A percentile compares a stretch with the other conserved stretches of the same genome.
These are phyloP conservation scores for Emergomyces orientalis DNA, from an alignment of 2,329 filamentous ascomycete species.

Conservation along the genomic window DNA sequence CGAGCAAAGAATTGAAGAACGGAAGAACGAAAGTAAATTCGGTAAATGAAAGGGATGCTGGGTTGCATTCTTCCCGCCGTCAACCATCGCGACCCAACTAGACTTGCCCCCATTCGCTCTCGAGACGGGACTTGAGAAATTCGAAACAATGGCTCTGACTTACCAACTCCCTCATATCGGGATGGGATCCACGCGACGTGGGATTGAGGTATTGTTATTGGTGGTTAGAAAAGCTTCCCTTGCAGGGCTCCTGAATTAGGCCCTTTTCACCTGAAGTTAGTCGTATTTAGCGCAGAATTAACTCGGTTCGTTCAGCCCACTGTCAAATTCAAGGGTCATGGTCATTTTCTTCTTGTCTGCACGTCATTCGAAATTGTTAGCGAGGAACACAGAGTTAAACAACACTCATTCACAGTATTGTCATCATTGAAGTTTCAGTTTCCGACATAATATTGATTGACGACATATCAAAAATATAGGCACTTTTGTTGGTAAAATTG, in stretches of 20 bases:
- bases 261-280: not conserved
- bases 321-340: too few species aligned
- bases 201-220: not conserved
- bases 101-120: not conserved
- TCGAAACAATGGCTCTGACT: conserved; percentile 1
- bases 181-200: not conserved
- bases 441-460: too few species aligned
- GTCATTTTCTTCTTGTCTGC: not conserved
- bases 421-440: too few species aligned
- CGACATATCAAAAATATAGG: too few species aligned
- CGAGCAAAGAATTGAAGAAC: not conserved
- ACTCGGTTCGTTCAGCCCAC: not conserved
- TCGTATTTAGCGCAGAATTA: not conserved
- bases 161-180: not conserved
- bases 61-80: not conserved
- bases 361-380: too few species aligned
- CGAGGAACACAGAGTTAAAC: too few species aligned
- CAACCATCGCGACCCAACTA: not conserved
- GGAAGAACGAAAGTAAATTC: not conserved
- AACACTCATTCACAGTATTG: too few species aligned
- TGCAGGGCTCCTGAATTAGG: not conserved
- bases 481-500: too few species aligned
- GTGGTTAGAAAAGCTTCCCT: not conserved
- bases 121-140: conserved; percentile 1
- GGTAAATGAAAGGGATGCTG: not conserved